Base-by-base conservation (phyloP, 495 filamentous ascomycete genomes). In the Thozetella sp. region DNA sequence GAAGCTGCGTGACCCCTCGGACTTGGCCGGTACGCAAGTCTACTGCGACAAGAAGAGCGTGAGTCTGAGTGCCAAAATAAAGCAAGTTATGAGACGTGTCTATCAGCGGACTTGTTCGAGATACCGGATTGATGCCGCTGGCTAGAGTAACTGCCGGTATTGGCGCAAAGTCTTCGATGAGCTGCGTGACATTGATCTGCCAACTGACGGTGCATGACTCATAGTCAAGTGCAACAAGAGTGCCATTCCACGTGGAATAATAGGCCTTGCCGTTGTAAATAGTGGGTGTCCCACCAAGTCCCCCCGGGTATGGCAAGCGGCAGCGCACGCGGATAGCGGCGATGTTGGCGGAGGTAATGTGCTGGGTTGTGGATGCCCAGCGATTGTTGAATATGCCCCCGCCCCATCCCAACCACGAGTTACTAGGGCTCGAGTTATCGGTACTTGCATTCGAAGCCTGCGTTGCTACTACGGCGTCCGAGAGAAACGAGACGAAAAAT, bases 171-270 rank as follows among this genome's bases (percentile, higher is more conserved):
- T 55, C 48, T 3, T 13, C 20, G 58, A 73, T 62, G 22, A 71
- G 54, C 4, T 30, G 19, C 1, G 64, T 67, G 1, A 73, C 62
- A 45, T 71, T 73, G 51, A 63, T 54, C 30, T 61, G 50, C 68
- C 68, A 73, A 13, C 57, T 22, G 27, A 73, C 63, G 37, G 57
- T 25, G 53, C 68, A 73, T 3, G 55, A 54, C 37, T 34, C 40
- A 51, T 66, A 71, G 58, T 73, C 54, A 2, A 73, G 51, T 9
- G 70, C 70, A 24, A 65, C 62, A 57, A 71, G 63, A 1, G 59
- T 56, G 22, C 70, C 70, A 55, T 64, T 61, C 66, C 66, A 73
- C 19, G 71, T 73, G 22, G 71, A 69, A 52, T 62, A 73, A 37
- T 72, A 73, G 15, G 58, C 68, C 1, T 62, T 58, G 53, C 64